Evolutionary conservation across 2,329 filamentous ascomycete species (phyloP).

Genomic region (Lachnellula subtilissima): DNA sequence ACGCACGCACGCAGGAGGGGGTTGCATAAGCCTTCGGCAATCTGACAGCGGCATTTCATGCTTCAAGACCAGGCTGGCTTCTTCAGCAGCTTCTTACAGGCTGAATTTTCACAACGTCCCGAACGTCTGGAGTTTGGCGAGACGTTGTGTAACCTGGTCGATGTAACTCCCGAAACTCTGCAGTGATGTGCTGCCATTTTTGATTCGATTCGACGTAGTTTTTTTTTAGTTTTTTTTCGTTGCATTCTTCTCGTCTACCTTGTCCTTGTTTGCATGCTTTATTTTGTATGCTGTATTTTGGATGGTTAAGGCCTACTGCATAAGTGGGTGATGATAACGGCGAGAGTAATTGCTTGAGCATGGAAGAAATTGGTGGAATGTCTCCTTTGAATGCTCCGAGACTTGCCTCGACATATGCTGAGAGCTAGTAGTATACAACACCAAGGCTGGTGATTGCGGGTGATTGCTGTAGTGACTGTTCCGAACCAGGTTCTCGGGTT

Average conservation of each 20-base stretch:
- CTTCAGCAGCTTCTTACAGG: background rate
- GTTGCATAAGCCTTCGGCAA: background rate
- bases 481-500: slow-evolving; percentile 7
- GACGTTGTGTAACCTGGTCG: slow-evolving; percentile 1
- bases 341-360: background rate
- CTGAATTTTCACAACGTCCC: background rate
- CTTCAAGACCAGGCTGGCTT: background rate
- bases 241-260: too few species aligned
- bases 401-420: background rate
- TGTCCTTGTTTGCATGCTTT: background rate
- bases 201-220: background rate
- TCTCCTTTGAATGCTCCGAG: background rate
- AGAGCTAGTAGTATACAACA: background rate
- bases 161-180: background rate
- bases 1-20: too few species aligned
- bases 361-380: background rate
- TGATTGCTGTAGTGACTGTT: background rate
- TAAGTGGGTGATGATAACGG: background rate
- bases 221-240: background rate
- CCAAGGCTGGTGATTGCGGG: background rate
- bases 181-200: background rate
- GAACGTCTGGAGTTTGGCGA: slow-evolving; percentile 6
- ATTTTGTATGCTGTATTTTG: background rate
- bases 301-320: background rate
- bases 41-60: background rate